These are phyloP conservation scores for Lachancea mirantina DNA, from an alignment of 805 yeast species.

Conservation along the genomic window DNA sequence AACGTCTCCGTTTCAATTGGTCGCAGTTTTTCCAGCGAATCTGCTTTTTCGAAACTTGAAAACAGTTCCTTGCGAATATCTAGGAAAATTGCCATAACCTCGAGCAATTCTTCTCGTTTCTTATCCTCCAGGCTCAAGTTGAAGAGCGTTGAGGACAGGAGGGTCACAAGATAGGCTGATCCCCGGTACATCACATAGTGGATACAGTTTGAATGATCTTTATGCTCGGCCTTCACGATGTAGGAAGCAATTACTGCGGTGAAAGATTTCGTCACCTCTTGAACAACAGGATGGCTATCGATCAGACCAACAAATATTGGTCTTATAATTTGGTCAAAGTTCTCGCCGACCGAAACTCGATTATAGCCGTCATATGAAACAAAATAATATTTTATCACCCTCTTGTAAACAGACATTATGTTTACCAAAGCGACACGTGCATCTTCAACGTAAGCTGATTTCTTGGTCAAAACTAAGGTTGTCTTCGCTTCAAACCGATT, in stretches of 20 bases:
- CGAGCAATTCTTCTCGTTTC: slow-evolving; percentile 33
- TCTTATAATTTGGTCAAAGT: slow-evolving; percentile 26
- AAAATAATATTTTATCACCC: slow-evolving; percentile 22
- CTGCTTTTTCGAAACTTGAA: slow-evolving; percentile 20
- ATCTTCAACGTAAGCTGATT: slow-evolving; percentile 11
- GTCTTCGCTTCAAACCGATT: background rate
- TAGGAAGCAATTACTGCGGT: slow-evolving; percentile 27
- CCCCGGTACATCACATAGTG: slow-evolving; percentile 22
- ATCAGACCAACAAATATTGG: slow-evolving; percentile 36
- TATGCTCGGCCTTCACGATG: slow-evolving; percentile 26
- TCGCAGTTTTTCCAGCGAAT: slow-evolving; percentile 18
- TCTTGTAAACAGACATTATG: slow-evolving; percentile 26
- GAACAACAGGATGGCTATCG: slow-evolving; percentile 32
- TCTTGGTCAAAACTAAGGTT: slow-evolving; percentile 1
- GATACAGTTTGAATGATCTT: slow-evolving; percentile 25
- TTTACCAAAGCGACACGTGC: slow-evolving; percentile 27
- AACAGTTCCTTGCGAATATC: slow-evolving; percentile 33
- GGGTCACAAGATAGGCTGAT: slow-evolving; percentile 33
- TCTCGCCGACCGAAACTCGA: slow-evolving; percentile 15
- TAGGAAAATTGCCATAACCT: slow-evolving; percentile 35
- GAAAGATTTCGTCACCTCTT: slow-evolving; percentile 33
- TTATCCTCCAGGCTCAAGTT: slow-evolving; percentile 25
- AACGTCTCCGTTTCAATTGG: slow-evolving; percentile 28
- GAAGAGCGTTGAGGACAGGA: slow-evolving; percentile 32
- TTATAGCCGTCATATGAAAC: slow-evolving; percentile 18